phyloP scores from a whole-genome alignment of 192 early-diverging fungal genomes.

The Backusella australiensis region DNA sequence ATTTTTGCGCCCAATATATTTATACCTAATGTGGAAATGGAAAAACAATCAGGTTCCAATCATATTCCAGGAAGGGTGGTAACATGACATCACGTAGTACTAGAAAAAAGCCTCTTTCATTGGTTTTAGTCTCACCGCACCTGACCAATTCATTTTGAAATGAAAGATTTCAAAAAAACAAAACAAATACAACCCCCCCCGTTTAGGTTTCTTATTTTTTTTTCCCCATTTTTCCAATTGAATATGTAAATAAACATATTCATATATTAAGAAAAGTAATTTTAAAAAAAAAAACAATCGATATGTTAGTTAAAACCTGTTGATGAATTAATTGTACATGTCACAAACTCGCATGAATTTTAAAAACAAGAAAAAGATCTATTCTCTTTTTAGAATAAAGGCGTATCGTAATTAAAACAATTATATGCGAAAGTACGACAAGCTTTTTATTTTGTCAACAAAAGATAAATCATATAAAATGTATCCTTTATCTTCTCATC shows the following conservation, averaged over 20 bases:
- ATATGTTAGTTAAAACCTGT: background rate
- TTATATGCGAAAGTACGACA: background rate
- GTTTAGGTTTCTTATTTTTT: no score
- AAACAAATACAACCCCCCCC: background rate
- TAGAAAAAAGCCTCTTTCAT: background rate
- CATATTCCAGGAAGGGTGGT: background rate
- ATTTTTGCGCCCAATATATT: background rate
- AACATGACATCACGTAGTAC: background rate
- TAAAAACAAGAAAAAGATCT: background rate
- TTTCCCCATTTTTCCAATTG: no score
- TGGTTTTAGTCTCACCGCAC: background rate
- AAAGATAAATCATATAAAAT: background rate
- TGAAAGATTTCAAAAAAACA: background rate
- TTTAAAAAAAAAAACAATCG: background rate
- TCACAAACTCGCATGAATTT: conserved; percentile 4
- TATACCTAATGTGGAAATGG: background rate
- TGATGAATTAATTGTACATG: background rate
- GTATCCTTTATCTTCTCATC: background rate
- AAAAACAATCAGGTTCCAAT: background rate
- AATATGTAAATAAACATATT: background rate
- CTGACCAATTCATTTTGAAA: background rate
- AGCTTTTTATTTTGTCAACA: background rate
- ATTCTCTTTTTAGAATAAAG: background rate
- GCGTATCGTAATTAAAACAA: background rate
- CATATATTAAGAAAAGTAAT: background rate